Evolutionary conservation across 352 stramenopile genomes (phyloP).

Genomic region (Pythium chondricola): DNA sequence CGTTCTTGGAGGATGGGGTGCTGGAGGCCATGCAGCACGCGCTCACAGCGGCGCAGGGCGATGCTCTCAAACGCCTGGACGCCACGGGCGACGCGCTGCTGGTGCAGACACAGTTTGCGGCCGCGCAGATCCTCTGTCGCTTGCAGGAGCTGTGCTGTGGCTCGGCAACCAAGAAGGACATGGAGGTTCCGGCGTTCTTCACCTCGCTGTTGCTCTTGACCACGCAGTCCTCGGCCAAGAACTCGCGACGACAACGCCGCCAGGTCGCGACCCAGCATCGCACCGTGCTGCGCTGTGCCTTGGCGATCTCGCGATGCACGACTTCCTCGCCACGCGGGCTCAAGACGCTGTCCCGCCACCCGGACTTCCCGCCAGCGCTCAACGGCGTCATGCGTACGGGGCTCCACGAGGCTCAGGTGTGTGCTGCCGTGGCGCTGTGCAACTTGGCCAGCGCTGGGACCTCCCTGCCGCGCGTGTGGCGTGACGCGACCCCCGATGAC

Average conservation of each 20-base stretch:
- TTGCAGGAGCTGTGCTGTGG: slow-evolving; percentile 46
- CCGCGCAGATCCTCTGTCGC: slow-evolving; percentile 51
- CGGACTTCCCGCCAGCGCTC: slow-evolving; percentile 54
- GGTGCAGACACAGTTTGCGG: slow-evolving; percentile 47
- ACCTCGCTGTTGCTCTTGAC: slow-evolving; percentile 52
- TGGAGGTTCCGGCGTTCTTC: slow-evolving; percentile 44
- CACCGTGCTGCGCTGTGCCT: slow-evolving; percentile 47
- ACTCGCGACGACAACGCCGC: slow-evolving; percentile 42
- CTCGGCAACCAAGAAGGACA: slow-evolving; percentile 18
- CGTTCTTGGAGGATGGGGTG: slow-evolving; percentile 52
- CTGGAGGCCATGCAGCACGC: slow-evolving; percentile 63
- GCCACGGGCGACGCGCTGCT: no score
- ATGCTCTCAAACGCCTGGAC: slow-evolving; percentile 30
- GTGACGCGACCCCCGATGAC: slow-evolving; percentile 66
- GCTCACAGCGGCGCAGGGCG: slow-evolving; percentile 31
- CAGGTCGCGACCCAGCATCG: slow-evolving; percentile 40
- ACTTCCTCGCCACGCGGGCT: slow-evolving; percentile 41
- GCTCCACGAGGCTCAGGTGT: slow-evolving; percentile 79
- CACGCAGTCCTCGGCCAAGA: slow-evolving; percentile 47
- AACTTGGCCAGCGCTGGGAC: slow-evolving; percentile 61
- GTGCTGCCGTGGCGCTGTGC: slow-evolving; percentile 76
- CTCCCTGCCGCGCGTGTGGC: slow-evolving; percentile 38
- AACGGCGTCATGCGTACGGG: slow-evolving; percentile 84
- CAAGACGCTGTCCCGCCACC: slow-evolving; percentile 34
- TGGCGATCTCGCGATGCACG: slow-evolving; percentile 59